These are phyloP conservation scores for Metschnikowia corniflorae DNA, from an alignment of 805 yeast species.

Conservation along the genomic window DNA sequence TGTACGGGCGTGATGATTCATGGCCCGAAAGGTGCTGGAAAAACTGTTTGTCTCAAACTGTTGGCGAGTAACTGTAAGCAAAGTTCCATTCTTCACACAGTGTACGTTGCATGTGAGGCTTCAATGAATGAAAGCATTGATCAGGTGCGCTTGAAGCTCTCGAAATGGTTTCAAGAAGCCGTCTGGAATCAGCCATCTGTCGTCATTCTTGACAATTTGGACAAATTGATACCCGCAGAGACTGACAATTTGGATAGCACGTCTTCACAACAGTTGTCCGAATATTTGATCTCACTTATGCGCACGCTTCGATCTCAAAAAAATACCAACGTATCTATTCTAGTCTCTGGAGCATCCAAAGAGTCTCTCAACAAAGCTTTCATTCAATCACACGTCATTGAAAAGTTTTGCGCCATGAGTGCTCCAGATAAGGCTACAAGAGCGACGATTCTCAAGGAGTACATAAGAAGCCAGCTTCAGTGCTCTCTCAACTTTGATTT, in stretches of 20 bases:
- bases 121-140: slow-evolving; percentile 53
- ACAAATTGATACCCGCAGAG: slow-evolving; percentile 67
- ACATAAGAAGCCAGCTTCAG: slow-evolving; percentile 26
- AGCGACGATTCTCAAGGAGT: slow-evolving; percentile 41
- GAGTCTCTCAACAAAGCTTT: slow-evolving; percentile 60
- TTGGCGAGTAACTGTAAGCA: slow-evolving; percentile 35
- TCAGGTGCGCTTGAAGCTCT: slow-evolving; percentile 42
- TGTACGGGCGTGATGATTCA: slow-evolving; percentile 57
- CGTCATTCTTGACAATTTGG: slow-evolving; percentile 74
- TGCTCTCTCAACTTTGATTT: slow-evolving; percentile 39
- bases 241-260: slow-evolving; percentile 56
- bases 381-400: slow-evolving; percentile 67
- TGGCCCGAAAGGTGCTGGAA: slow-evolving; percentile 84
- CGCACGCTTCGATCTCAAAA: slow-evolving; percentile 44
- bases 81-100: slow-evolving; percentile 43
- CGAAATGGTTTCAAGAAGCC: slow-evolving; percentile 46
- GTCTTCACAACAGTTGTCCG: slow-evolving; percentile 61
- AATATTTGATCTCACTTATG: slow-evolving; percentile 47
- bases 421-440: slow-evolving; percentile 71
- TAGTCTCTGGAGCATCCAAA: slow-evolving; percentile 62
- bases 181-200: slow-evolving; percentile 80
- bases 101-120: slow-evolving; percentile 50
- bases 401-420: slow-evolving; percentile 53
- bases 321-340: slow-evolving; percentile 46
- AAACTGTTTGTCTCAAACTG: slow-evolving; percentile 51